Conservation (phyloP, 768 basidiomycete genomes). For the Tricholoma saponaceum region DNA sequence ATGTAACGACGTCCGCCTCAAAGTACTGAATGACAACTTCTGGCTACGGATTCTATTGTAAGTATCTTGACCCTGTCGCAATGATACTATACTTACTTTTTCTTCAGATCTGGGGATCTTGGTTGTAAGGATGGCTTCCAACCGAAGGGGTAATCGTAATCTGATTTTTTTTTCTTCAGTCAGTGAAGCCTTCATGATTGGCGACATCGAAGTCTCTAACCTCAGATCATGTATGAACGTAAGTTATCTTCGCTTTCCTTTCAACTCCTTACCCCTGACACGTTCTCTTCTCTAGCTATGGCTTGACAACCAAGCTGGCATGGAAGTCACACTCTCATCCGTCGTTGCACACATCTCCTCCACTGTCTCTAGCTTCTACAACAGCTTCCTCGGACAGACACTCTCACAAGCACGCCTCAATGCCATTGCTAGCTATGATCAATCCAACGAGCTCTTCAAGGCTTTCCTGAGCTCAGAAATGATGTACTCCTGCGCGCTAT, state of each 20-base stretch:
- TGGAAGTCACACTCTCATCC: slow-evolving; percentile 55
- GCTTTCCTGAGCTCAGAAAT: slow-evolving; percentile 84
- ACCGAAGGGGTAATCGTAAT: neutral
- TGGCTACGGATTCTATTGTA: slow-evolving; percentile 66
- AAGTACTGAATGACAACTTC: slow-evolving; percentile 56
- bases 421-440: slow-evolving; percentile 85
- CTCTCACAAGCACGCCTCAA: slow-evolving; percentile 72
- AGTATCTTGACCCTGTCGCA: slow-evolving; percentile 20
- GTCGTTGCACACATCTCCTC: slow-evolving; percentile 53
- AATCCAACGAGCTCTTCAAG: slow-evolving; percentile 88
- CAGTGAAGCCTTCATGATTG: slow-evolving; percentile 74
- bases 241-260: slow-evolving; percentile 22
- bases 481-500: slow-evolving; percentile 93
- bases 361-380: slow-evolving; percentile 58
- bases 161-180: slow-evolving; percentile 33
- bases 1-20: slow-evolving; percentile 57
- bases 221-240: slow-evolving; percentile 64
- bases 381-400: slow-evolving; percentile 72
- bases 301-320: slow-evolving; percentile 62
- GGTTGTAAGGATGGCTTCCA: slow-evolving; percentile 46
- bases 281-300: slow-evolving; percentile 44
- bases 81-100: slow-evolving; percentile 16
- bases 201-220: slow-evolving; percentile 57
- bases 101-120: slow-evolving; percentile 51
- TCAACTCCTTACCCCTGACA: slow-evolving; percentile 2